Conservation (phyloP, 495 filamentous ascomycete species). For the Xylaria palmicola region DNA sequence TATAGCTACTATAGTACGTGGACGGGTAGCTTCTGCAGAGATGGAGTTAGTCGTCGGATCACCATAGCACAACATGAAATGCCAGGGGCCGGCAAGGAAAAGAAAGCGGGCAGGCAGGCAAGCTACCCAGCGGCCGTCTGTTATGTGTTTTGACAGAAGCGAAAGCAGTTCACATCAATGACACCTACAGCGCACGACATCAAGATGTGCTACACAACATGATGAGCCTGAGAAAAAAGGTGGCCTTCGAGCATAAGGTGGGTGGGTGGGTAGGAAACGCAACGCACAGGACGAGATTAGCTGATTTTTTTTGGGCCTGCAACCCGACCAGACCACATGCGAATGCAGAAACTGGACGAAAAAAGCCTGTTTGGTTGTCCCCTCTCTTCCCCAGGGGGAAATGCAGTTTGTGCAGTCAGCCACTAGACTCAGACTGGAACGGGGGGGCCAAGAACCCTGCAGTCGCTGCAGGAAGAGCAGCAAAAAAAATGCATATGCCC, state of each 20-base stretch:
- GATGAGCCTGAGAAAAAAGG: not conserved
- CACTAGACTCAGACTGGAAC: slow-evolving; percentile 6
- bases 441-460: slow-evolving; percentile 7
- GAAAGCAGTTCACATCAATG: not conserved
- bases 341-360: not conserved
- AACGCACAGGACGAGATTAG: not conserved
- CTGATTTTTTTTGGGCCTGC: not conserved
- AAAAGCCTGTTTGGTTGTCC: slow-evolving; percentile 3
- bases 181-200: not conserved
- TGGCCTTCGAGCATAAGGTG: not conserved
- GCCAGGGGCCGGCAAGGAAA: not conserved
- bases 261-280: not conserved
- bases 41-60: not conserved
- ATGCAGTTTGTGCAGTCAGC: slow-evolving; percentile 7
- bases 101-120: not conserved
- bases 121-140: not conserved
- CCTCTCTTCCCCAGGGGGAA: slow-evolving; percentile 11
- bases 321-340: not conserved
- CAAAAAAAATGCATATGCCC: not conserved
- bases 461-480: not conserved
- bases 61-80: slow-evolving; percentile 1
- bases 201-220: not conserved
- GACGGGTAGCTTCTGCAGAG: not conserved
- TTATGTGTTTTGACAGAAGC: not conserved
- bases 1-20: too few species aligned